These are phyloP conservation scores for Hypericum perforatum DNA, from an alignment of 345 rosid genomes.

Conservation along the genomic window DNA sequence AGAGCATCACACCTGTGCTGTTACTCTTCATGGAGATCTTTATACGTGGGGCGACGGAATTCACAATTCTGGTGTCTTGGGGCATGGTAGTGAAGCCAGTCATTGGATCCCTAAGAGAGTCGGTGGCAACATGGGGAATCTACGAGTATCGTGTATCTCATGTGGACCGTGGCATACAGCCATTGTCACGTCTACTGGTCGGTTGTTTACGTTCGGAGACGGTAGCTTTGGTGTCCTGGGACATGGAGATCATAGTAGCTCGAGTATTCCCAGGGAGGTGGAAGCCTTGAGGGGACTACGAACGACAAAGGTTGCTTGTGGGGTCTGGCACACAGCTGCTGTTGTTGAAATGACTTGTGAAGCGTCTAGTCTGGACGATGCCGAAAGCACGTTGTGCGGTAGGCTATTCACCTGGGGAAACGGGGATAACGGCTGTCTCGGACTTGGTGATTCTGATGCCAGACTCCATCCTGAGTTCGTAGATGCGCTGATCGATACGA, in stretches of 20 bases:
- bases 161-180: constrained; percentile 95
- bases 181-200: constrained; percentile 56
- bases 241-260: constrained; percentile 59
- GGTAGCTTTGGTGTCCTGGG: constrained; percentile 89
- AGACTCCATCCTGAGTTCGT: constrained; percentile 58
- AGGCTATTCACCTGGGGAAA: constrained; percentile 85
- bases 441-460: constrained; percentile 60
- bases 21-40: constrained; percentile 67
- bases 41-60: constrained; percentile 91
- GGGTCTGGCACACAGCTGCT: constrained; percentile 92
- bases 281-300: constrained; percentile 48
- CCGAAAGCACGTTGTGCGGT: constrained; percentile 27
- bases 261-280: constrained; percentile 62
- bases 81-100: constrained; percentile 70
- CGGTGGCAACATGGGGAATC: constrained; percentile 42
- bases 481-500: constrained; percentile 28
- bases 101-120: constrained; percentile 77
- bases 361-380: constrained; percentile 30
- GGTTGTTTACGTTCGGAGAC: constrained; percentile 88
- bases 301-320: constrained; percentile 66
- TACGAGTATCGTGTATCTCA: constrained; percentile 44
- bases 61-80: constrained; percentile 54
- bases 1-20: constrained; percentile 78
- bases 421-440: constrained; percentile 66
- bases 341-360: constrained; percentile 44